A percentile compares a stretch with the other conserved stretches of the same genome.
Conservation (phyloP, 371 early-diverging fungal genomes). For the Lichtheimia ramosa region DNA sequence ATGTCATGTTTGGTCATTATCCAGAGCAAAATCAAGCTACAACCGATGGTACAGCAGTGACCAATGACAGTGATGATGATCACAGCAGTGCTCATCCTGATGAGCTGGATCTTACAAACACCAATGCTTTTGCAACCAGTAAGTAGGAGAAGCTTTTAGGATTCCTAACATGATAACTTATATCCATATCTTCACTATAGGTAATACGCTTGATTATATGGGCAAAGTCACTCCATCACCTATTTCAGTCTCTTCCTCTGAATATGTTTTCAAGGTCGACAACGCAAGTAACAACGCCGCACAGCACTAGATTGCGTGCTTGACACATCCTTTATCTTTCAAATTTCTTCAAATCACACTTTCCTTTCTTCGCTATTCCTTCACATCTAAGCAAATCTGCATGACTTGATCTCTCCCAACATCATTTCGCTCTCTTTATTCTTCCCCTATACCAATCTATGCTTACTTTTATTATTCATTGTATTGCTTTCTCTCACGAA, state of each 20-base stretch:
- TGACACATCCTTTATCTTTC: constrained; percentile 1
- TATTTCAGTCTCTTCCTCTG: neutral
- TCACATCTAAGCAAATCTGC: neutral
- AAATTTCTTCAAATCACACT: neutral
- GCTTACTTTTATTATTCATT: neutral
- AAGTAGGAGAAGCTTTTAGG: neutral
- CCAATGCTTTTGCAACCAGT: neutral
- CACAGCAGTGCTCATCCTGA: constrained; percentile 13
- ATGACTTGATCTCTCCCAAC: neutral
- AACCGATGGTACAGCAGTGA: neutral
- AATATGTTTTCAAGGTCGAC: neutral
- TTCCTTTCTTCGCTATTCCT: neutral
- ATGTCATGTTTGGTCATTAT: constrained; percentile 11
- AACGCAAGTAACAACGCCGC: neutral
- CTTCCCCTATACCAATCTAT: neutral
- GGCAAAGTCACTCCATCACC: constrained; percentile 5
- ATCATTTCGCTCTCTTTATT: constrained; percentile 4
- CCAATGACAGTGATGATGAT: constrained; percentile 12
- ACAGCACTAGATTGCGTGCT: neutral
- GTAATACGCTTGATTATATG: constrained; percentile 1
- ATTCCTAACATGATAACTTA: neutral
- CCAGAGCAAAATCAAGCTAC: neutral
- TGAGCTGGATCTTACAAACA: constrained; percentile 2
- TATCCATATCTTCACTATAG: neutral
- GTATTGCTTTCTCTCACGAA: neutral